Evolutionary conservation across 306 rosid genomes (phyloP).

Genomic region (Fragaria iinumae): DNA sequence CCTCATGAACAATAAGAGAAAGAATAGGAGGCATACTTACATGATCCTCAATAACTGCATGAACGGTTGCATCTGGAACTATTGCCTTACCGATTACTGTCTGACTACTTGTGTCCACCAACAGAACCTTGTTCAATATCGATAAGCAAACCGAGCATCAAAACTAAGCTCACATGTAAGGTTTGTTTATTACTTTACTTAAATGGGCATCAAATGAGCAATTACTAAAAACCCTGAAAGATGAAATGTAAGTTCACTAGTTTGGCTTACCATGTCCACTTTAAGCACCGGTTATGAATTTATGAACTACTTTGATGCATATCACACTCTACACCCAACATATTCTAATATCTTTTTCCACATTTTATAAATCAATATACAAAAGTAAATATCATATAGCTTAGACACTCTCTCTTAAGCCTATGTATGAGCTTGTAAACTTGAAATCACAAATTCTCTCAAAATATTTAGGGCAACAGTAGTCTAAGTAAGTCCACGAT

Average conservation of each 20-base stretch:
- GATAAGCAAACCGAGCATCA: conserved; percentile 25
- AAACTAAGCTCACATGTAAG: conserved; percentile 5
- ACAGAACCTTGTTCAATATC: conserved; percentile 68
- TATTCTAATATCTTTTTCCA: neutral
- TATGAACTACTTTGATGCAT: neutral
- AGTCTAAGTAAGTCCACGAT: no score
- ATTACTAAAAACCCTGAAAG: neutral
- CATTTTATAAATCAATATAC: no score
- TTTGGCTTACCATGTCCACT: no score
- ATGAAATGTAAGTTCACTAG: no score
- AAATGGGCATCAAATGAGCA: neutral
- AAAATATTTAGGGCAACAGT: neutral
- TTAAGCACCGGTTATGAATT: no score
- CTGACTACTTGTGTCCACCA: conserved; percentile 72
- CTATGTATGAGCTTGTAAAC: neutral
- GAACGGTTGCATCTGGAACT: conserved; percentile 68
- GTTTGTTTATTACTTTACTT: neutral
- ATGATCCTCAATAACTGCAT: conserved; percentile 92
- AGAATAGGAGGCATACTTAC: conserved; percentile 43
- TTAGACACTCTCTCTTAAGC: no score
- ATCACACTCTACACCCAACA: neutral
- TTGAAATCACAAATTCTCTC: neutral
- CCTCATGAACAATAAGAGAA: neutral
- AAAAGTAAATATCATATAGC: no score
- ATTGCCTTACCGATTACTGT: conserved; percentile 78